Evolutionary conservation across 805 yeast species (phyloP).

Genomic region (Spathaspora sp.): DNA sequence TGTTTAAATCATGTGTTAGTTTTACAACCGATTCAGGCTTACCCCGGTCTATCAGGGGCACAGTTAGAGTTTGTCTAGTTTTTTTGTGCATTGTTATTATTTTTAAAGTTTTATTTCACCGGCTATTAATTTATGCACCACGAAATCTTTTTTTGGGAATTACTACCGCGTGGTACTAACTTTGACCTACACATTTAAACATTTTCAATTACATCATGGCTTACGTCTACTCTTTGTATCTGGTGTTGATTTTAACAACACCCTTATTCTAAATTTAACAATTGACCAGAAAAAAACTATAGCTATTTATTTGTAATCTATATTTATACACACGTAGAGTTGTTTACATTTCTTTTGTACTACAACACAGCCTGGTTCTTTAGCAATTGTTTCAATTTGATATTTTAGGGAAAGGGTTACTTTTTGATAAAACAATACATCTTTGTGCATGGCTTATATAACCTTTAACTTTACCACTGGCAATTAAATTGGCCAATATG

Average conservation of each 20-base stretch:
- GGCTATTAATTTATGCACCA: neutral
- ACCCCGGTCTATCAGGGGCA: neutral
- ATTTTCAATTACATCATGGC: too few relatives aligned
- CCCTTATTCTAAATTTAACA: too few relatives aligned
- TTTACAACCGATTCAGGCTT: neutral
- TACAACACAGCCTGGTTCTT: neutral
- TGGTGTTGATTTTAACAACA: too few relatives aligned
- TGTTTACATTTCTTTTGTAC: neutral
- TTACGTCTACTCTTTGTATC: too few relatives aligned
- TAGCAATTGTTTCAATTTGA: neutral
- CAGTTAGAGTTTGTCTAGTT: neutral
- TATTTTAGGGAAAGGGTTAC: conserved; percentile 60
- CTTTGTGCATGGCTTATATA: conserved; percentile 74
- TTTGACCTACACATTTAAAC: neutral
- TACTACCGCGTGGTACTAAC: neutral
- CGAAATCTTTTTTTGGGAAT: neutral
- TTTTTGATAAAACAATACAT: conserved; percentile 73
- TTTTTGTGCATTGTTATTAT: neutral
- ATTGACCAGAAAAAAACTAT: too few relatives aligned
- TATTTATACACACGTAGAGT: neutral
- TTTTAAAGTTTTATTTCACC: neutral
- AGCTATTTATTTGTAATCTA: too few relatives aligned
- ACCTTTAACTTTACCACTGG: conserved; percentile 63
- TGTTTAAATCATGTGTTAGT: neutral
- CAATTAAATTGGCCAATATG: conserved; percentile 61